Conservation (phyloP, 129 eudicot species). For the Arctium minus region DNA sequence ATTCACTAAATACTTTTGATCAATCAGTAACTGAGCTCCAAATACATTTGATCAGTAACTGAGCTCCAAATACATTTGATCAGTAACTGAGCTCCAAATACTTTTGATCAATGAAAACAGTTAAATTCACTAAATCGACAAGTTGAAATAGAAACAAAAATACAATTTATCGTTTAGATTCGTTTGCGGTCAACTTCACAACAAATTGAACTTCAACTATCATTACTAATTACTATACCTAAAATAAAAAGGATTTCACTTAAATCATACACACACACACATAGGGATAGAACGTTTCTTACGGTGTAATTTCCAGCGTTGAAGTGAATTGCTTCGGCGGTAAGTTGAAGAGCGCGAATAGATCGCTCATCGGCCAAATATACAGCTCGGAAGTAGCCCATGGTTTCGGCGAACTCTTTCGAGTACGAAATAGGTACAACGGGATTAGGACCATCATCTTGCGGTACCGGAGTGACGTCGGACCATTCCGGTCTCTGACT, state of each 20-base stretch:
- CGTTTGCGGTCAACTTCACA: not conserved
- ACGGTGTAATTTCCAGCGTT: conserved; percentile 96
- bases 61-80: too few relatives aligned
- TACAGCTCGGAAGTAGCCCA: conserved; percentile 87
- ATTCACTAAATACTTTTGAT: too few relatives aligned
- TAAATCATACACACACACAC: not conserved
- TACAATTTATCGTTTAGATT: not conserved
- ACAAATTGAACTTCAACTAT: not conserved
- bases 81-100: too few relatives aligned
- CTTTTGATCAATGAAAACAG: not conserved
- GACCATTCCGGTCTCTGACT: conserved; percentile 81
- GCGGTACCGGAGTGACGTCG: conserved; percentile 73
- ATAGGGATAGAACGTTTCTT: conserved; percentile 14
- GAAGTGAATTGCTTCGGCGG: conserved; percentile 56
- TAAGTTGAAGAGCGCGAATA: conserved; percentile 61
- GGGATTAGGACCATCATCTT: conserved; percentile 92
- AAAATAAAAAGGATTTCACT: not conserved
- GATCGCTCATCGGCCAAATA: conserved; percentile 88
- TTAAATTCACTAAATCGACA: conserved; percentile 2
- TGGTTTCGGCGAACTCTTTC: conserved; percentile 64
- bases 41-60: too few relatives aligned
- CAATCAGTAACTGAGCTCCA: too few relatives aligned
- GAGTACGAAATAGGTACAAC: conserved; percentile 84
- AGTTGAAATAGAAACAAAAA: not conserved
- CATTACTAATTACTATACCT: not conserved